Conservation (phyloP, 1,139 yeast genomes). For the Blastobotrys aristatus region DNA sequence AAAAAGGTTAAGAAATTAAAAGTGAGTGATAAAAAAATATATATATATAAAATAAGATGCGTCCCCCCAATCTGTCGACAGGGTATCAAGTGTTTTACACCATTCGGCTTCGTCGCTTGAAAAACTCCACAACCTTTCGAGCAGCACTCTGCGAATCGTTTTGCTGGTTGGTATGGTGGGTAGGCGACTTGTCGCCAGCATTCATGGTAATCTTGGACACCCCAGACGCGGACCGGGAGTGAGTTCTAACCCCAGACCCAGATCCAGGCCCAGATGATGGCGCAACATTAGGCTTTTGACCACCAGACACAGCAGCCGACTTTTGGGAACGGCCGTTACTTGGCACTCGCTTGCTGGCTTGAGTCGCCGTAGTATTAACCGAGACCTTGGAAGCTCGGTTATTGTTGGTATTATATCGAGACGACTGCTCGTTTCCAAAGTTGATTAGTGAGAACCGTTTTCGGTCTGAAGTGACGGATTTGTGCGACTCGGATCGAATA, state of each 20-base stretch:
- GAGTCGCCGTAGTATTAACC: not conserved
- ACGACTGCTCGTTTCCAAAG: slow-evolving; percentile 1
- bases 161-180: not conserved
- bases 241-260: not conserved
- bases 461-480: slow-evolving; percentile 16
- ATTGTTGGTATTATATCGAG: not conserved
- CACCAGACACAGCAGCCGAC: not conserved
- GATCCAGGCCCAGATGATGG: not conserved
- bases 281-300: not conserved
- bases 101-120: slow-evolving; percentile 44
- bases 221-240: not conserved
- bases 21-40: not conserved
- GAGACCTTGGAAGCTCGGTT: slow-evolving; percentile 1
- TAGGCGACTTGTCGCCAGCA: slow-evolving; percentile 1
- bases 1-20: not conserved
- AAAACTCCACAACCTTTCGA: slow-evolving; percentile 34
- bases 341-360: not conserved
- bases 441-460: slow-evolving; percentile 23
- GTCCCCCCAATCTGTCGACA: too few species aligned
- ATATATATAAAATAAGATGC: too few species aligned
- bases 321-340: not conserved
- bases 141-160: slow-evolving; percentile 26
- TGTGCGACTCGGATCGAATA: slow-evolving; percentile 10
- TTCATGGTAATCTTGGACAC: slow-evolving; percentile 4
- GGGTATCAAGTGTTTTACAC: too few species aligned